phyloP scores from a whole-genome alignment of 1,284 basidiomycete genomes.

The Inonotus hispidus region DNA sequence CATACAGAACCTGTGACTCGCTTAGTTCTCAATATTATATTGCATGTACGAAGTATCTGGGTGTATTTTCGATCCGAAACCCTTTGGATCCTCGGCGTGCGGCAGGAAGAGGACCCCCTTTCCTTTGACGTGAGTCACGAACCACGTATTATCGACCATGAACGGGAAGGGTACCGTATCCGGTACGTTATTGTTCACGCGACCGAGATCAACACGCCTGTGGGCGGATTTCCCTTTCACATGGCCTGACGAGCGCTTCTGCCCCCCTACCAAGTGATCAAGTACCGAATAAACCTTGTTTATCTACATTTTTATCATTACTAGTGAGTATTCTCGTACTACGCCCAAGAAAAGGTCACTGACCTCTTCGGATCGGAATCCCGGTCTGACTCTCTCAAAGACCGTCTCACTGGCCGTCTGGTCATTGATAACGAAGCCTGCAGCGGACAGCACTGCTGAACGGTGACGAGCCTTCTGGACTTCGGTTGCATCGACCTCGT shows the following conservation, averaged over 20 bases:
- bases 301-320: neutral
- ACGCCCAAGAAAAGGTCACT: neutral
- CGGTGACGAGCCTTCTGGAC: neutral
- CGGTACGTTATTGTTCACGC: neutral
- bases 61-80: neutral
- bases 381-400: neutral
- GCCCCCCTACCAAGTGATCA: neutral
- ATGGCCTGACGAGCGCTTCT: neutral
- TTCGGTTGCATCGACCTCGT: neutral
- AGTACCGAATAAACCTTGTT: neutral
- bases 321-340: neutral
- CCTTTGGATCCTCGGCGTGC: neutral
- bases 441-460: neutral
- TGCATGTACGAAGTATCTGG: neutral
- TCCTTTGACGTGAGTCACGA: too few species aligned
- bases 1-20: too few species aligned
- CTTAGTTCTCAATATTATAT: neutral
- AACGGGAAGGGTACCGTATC: neutral
- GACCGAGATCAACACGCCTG: neutral
- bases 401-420: neutral
- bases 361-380: constrained; percentile 2
- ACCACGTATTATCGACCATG: constrained; percentile 3
- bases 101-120: neutral
- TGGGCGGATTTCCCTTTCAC: neutral
- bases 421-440: neutral